Conservation (phyloP, 495 filamentous ascomycete species). For the Lasiosphaeris hirsuta region DNA sequence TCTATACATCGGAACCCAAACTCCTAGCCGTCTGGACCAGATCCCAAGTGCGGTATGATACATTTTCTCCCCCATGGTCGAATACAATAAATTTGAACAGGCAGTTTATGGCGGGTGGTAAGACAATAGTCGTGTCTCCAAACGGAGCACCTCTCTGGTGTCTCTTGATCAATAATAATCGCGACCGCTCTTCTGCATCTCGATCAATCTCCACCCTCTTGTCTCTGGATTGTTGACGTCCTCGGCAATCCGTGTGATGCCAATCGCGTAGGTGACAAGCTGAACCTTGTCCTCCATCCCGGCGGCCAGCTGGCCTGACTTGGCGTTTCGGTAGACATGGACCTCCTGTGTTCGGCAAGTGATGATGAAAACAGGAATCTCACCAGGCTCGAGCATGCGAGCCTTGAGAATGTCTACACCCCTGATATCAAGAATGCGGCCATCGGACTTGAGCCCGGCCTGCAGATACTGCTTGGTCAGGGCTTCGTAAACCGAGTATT, state of each 20-base stretch:
- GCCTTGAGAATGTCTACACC: slow-evolving; percentile 88
- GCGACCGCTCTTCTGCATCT: slow-evolving; percentile 96
- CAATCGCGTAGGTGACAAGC: slow-evolving; percentile 96
- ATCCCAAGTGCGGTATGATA: slow-evolving; percentile 1
- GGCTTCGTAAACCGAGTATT: slow-evolving; percentile 91
- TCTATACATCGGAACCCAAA: slow-evolving; percentile 3
- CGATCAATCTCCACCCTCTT: slow-evolving; percentile 91
- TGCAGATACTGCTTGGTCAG: slow-evolving; percentile 91
- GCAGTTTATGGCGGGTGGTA: slow-evolving; percentile 7
- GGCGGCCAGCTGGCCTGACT: slow-evolving; percentile 85
- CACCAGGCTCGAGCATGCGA: slow-evolving; percentile 90
- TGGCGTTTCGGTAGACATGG: slow-evolving; percentile 89
- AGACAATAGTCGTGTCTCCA: slow-evolving; percentile 7
- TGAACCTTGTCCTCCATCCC: slow-evolving; percentile 99
- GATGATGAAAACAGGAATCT: slow-evolving; percentile 95
- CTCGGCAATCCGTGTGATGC: slow-evolving; percentile 86
- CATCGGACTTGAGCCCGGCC: slow-evolving; percentile 88
- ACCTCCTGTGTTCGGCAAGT: slow-evolving; percentile 97
- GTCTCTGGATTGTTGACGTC: slow-evolving; percentile 97
- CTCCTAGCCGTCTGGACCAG: slow-evolving; percentile 3
- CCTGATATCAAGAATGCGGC: slow-evolving; percentile 89
- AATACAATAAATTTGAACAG: slow-evolving; percentile 7
- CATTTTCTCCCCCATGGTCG: slow-evolving; percentile 4
- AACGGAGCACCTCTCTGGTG: too few relatives aligned
- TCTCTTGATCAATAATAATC: slow-evolving; percentile 55